Evolutionary conservation across 169 alveolate genomes (phyloP), one percentile per base, ranked within the genome.

Genomic region (Babesia divergens): DNA sequence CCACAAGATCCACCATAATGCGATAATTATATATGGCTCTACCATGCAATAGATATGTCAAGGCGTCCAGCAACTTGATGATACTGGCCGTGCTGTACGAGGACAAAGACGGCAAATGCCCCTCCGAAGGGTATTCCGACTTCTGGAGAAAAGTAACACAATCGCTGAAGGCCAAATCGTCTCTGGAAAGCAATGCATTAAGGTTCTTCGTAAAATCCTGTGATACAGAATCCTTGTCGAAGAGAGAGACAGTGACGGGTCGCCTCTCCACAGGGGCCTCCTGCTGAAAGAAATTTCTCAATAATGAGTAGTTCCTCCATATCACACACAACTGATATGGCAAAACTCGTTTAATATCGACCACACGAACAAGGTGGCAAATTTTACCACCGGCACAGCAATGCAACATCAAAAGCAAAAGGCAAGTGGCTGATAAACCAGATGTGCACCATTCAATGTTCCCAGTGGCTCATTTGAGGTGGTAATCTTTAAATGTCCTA

Each of bases 151-250:
- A 52, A 18, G 24, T 8, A 2, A 60, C 44, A 22, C 43, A 64
- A 3, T 64, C 70, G 2, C 51, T 31, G 31, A 64, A 20, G 2
- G 35, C 26, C 1, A 37, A 24, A 14, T 60, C 69, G n/a, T 32
- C 34, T 8, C 40, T 0, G 0, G 58, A 18, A 3, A 64, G 37
- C 28, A 74, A 26, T 6, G 76, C 38, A 54, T 65, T 50, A 26
- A 74, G 54, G 43, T 47, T 31, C n/a, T 56, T 16, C 51, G 34
- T 29, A 70, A 74, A 74, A 32, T 40, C 55, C 11, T 49, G 69
- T 8, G 64, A 47, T 14, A 49, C 65, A 1, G 77, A 44, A 22
- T 60, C 70, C 56, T 65, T 64, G 47, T 74, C 84, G 56, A 47
- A 68, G 20, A 74, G 60, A 16, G 66, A 37, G 24, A 65, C 56